phyloP scores from a whole-genome alignment of 768 basidiomycete genomes.

The Xerocomus brunneocitrinus region DNA sequence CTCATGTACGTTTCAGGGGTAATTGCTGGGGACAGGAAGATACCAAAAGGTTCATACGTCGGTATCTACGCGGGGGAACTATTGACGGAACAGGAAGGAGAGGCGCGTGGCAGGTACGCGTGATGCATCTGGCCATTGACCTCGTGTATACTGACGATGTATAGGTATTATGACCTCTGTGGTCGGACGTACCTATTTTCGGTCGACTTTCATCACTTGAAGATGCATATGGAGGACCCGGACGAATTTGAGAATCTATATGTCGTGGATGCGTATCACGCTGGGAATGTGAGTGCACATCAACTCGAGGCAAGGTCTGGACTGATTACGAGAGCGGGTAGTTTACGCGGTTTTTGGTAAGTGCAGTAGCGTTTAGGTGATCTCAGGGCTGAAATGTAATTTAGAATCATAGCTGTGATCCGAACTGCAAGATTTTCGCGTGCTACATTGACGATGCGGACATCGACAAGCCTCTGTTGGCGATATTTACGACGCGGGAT shows the following conservation, averaged over 20 bases:
- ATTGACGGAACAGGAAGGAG: constrained; percentile 61
- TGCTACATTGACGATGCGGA: constrained; percentile 79
- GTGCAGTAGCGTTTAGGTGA: constrained; percentile 17
- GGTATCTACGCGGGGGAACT: constrained; percentile 87
- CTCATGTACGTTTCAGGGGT: constrained; percentile 47
- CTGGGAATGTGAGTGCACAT: constrained; percentile 62
- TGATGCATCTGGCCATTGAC: too few relatives aligned
- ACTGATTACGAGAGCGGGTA: constrained; percentile 28
- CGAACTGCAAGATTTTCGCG: constrained; percentile 69
- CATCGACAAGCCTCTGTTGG: constrained; percentile 61
- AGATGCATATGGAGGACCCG: constrained; percentile 24
- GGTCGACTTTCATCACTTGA: constrained; percentile 71
- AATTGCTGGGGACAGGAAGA: constrained; percentile 59
- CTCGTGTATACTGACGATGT: neutral
- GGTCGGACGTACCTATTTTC: constrained; percentile 82
- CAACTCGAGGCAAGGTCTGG: neutral
- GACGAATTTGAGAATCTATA: constrained; percentile 37
- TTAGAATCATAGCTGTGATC: constrained; percentile 90
- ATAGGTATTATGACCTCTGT: constrained; percentile 67
- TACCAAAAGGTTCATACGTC: constrained; percentile 65
- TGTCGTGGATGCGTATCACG: constrained; percentile 83
- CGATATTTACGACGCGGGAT: constrained; percentile 62
- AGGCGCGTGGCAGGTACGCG: constrained; percentile 62
- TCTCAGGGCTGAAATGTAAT: neutral
- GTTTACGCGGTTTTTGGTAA: constrained; percentile 89